Evolutionary conservation across 768 basidiomycete species (phyloP).

Genomic region (Vararia minispora): DNA sequence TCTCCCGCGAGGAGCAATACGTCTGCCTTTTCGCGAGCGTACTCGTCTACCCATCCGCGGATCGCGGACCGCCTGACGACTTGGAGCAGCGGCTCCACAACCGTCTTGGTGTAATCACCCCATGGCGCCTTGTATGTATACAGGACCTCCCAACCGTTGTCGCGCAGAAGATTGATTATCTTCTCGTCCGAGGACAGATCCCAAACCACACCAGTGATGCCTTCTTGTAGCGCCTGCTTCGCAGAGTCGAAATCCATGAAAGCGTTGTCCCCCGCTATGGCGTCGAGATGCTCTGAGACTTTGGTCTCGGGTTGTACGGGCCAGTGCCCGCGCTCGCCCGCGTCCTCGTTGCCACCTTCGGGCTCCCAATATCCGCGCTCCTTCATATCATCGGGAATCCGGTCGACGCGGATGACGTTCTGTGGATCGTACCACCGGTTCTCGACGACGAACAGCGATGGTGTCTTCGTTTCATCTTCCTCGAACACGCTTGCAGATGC

Average conservation of each 20-base stretch:
- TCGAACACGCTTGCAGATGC: slow-evolving; percentile 19
- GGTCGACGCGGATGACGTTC: slow-evolving; percentile 27
- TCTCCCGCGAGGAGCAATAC: slow-evolving; percentile 31
- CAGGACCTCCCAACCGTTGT: slow-evolving; percentile 30
- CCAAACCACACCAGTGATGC: background rate
- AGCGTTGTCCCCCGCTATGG: background rate
- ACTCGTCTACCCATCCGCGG: slow-evolving; percentile 31
- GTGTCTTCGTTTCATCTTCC: slow-evolving; percentile 8
- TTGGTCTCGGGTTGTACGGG: slow-evolving; percentile 1
- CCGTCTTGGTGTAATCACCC: slow-evolving; percentile 32
- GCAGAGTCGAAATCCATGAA: slow-evolving; percentile 4
- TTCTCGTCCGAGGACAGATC: slow-evolving; percentile 17
- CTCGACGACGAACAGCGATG: slow-evolving; percentile 24
- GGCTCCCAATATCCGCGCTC: slow-evolving; percentile 22
- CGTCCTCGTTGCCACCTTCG: slow-evolving; percentile 8
- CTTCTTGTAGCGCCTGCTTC: background rate
- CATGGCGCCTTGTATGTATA: slow-evolving; percentile 28
- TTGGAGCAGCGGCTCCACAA: slow-evolving; percentile 27
- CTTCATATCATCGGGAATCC: slow-evolving; percentile 22
- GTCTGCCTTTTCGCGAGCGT: slow-evolving; percentile 21
- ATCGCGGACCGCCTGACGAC: slow-evolving; percentile 25
- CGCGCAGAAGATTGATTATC: slow-evolving; percentile 22
- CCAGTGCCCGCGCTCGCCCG: slow-evolving; percentile 10
- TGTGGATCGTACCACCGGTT: slow-evolving; percentile 31
- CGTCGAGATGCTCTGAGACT: background rate